A percentile compares a stretch with the other conserved stretches of the same genome.
phyloP scores from a whole-genome alignment of 108 stramenopile species.

The Nitzschia palea region DNA sequence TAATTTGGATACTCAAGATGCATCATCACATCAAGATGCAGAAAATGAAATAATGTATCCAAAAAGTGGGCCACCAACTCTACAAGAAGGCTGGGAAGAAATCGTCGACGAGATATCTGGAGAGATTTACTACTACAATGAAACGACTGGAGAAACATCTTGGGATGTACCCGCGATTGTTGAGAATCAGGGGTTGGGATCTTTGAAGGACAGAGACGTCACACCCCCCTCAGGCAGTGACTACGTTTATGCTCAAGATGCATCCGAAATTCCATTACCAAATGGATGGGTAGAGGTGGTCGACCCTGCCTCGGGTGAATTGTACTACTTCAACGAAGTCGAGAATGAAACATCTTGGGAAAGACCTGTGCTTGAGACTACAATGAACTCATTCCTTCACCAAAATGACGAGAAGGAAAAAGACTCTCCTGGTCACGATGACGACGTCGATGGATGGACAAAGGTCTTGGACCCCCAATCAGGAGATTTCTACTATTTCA shows the following conservation, averaged over 20 bases:
- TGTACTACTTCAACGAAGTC: conserved; percentile 56
- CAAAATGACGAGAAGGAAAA: not conserved
- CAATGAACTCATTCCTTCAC: not conserved
- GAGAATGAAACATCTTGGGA: conserved; percentile 53
- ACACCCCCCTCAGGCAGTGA: too few relatives aligned
- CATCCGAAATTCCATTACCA: conserved; percentile 23
- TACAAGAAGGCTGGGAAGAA: conserved; percentile 18
- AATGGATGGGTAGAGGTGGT: conserved; percentile 59
- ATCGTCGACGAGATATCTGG: conserved; percentile 11
- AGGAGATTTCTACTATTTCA: conserved; percentile 59
- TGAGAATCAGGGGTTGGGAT: too few relatives aligned
- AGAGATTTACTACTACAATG: conserved; percentile 32
- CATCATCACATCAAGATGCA: not conserved
- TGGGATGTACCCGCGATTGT: conserved; percentile 30
- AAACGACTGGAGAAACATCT: conserved; percentile 27
- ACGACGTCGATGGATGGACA: conserved; percentile 43
- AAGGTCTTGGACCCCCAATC: conserved; percentile 51
- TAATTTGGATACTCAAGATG: not conserved
- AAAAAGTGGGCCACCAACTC: not conserved
- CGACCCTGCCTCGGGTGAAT: conserved; percentile 47
- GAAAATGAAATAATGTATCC: not conserved
- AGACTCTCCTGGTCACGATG: not conserved
- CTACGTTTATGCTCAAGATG: too few relatives aligned
- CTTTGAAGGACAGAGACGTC: too few relatives aligned
- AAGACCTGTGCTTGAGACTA: conserved; percentile 19